Conservation (phyloP, 2,329 filamentous ascomycete genomes). For the Penicillium sp. region DNA sequence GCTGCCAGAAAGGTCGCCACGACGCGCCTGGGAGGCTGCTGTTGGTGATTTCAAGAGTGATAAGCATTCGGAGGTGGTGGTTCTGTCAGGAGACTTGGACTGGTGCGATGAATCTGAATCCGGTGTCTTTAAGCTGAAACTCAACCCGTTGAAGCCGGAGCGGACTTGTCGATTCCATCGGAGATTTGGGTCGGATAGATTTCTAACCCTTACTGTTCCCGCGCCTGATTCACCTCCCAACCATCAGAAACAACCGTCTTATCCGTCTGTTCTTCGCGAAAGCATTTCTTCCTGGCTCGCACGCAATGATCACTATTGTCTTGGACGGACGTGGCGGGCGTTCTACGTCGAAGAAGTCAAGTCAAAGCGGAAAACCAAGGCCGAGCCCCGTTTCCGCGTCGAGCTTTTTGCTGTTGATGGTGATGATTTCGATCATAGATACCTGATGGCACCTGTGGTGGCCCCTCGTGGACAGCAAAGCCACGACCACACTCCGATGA, state of each 20-base stretch:
- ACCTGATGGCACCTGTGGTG: slow-evolving; percentile 12
- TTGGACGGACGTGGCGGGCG: slow-evolving; percentile 45
- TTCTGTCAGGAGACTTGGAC: slow-evolving; percentile 41
- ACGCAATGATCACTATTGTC: slow-evolving; percentile 36
- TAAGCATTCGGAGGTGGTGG: slow-evolving; percentile 38
- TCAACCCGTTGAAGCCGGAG: slow-evolving; percentile 44
- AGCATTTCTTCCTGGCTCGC: slow-evolving; percentile 42
- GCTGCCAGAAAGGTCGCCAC: slow-evolving; percentile 33
- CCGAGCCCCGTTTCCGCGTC: slow-evolving; percentile 29
- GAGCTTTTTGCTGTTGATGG: slow-evolving; percentile 48
- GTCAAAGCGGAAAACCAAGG: slow-evolving; percentile 27
- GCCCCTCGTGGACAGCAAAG: slow-evolving; percentile 26
- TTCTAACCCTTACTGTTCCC: slow-evolving; percentile 42
- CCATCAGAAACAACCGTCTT: slow-evolving; percentile 22
- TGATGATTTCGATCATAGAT: slow-evolving; percentile 33
- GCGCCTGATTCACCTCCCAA: slow-evolving; percentile 28
- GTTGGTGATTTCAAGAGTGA: slow-evolving; percentile 32
- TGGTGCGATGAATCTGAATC: slow-evolving; percentile 35
- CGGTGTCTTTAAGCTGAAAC: slow-evolving; percentile 38
- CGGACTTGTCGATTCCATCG: slow-evolving; percentile 45
- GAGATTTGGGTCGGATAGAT: slow-evolving; percentile 47
- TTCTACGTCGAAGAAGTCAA: slow-evolving; percentile 45
- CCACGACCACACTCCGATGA: slow-evolving; percentile 36
- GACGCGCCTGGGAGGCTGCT: slow-evolving; percentile 36
- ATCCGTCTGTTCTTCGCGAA: slow-evolving; percentile 31